Percentiles rank a stretch among this genome's conserved stretches.
phyloP scores from a whole-genome alignment of 2,329 filamentous ascomycete species.

The Bimuria novae-zelandiae region DNA sequence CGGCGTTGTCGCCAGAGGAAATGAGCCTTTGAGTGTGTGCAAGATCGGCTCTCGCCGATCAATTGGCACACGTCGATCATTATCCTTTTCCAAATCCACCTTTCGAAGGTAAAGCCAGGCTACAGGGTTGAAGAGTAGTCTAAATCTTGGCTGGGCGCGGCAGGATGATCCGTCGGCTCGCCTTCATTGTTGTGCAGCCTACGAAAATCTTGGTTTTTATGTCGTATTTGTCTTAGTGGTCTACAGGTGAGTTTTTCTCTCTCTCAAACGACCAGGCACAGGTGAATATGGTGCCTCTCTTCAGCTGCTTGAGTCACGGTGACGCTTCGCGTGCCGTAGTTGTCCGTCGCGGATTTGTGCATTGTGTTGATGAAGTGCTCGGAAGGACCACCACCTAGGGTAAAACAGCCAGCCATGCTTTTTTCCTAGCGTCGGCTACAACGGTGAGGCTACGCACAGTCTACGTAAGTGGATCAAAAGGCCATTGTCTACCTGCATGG shows the following conservation, averaged over 20 bases:
- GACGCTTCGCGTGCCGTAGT: constrained; percentile 58
- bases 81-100: constrained; percentile 58
- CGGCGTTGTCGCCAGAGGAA: constrained; percentile 34
- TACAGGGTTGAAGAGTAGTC: constrained; percentile 46
- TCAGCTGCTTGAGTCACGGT: constrained; percentile 55
- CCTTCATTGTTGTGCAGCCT: too few relatives aligned
- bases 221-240: constrained; percentile 43
- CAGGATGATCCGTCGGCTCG: constrained; percentile 31
- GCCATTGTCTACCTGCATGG: constrained; percentile 51
- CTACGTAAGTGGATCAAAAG: constrained; percentile 57
- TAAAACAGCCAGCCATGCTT: constrained; percentile 60
- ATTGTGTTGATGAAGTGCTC: constrained; percentile 58
- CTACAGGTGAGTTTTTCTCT: constrained; percentile 40
- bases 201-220: too few relatives aligned
- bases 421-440: too few relatives aligned
- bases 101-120: constrained; percentile 56
- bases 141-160: constrained; percentile 28
- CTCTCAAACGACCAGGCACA: constrained; percentile 59
- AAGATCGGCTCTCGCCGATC: constrained; percentile 43
- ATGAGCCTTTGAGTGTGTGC: constrained; percentile 39
- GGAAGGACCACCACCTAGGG: constrained; percentile 52
- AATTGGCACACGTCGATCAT: constrained; percentile 43
- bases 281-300: constrained; percentile 56
- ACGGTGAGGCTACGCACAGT: too few relatives aligned
- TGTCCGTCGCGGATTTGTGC: constrained; percentile 56